Evolutionary conservation across 176 grass and related monocot genomes (phyloP).

Genomic region (Dactylis glomerata): DNA sequence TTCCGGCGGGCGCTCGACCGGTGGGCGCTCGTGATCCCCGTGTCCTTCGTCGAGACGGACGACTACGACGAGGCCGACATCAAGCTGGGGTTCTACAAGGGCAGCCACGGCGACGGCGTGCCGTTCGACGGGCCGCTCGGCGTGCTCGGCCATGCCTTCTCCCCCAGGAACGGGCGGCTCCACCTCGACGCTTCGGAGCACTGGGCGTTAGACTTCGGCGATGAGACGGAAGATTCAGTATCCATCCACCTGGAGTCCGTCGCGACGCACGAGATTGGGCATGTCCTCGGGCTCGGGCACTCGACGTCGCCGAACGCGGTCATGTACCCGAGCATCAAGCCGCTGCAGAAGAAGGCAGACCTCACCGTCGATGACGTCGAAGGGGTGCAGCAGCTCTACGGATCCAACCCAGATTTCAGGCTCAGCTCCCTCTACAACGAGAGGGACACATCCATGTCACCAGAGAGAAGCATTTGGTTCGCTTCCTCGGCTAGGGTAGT

Average conservation of each 20-base stretch:
- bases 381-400: constrained; percentile 81
- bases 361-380: constrained; percentile 77
- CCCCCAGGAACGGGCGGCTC: constrained; percentile 64
- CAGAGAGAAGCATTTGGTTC: constrained; percentile 11
- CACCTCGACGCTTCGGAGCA: constrained; percentile 87
- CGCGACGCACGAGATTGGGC: constrained; percentile 91
- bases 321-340: constrained; percentile 86
- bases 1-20: constrained; percentile 69
- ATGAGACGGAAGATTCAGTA: constrained; percentile 4
- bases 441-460: constrained; percentile 39
- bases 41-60: constrained; percentile 55
- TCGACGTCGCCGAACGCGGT: constrained; percentile 60
- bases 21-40: constrained; percentile 76
- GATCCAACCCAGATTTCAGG: constrained; percentile 65
- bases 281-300: constrained; percentile 85
- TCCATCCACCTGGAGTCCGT: constrained; percentile 80
- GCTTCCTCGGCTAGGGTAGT: background rate
- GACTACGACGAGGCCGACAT: constrained; percentile 60
- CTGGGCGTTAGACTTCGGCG: constrained; percentile 59
- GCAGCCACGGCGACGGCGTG: constrained; percentile 79
- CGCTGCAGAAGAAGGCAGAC: constrained; percentile 58
- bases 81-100: constrained; percentile 73
- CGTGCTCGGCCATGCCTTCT: constrained; percentile 85
- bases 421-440: constrained; percentile 63
- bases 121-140: constrained; percentile 89